Evolutionary conservation across 371 early-diverging fungal species (phyloP), one percentile per base, ranked within the genome.

Genomic region (Mortierella sp.): DNA sequence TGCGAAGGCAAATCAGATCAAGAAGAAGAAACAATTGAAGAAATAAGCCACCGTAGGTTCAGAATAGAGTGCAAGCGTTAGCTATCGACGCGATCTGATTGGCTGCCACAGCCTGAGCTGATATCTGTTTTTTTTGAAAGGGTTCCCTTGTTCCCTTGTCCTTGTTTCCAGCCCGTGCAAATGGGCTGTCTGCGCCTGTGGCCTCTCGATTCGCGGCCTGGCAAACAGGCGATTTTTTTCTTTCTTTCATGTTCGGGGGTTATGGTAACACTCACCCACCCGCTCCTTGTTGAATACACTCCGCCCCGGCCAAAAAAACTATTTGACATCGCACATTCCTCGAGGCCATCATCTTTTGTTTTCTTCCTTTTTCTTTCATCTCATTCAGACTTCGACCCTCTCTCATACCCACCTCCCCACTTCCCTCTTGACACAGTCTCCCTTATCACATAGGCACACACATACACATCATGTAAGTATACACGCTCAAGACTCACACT

Each of bases 81-180:
- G 32, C 71, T 56, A 71, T 73, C 77, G 35, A 24, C 51, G 56
- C 75, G 72, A 70, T 78, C 77, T 80, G 81, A 83, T 83, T 83
- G 84, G 83, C 81, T 49, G 51, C 71, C 75, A 55, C 72, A 75
- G 55, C 56, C 81, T 79, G 87, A 87, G 83, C 84, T 83, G 84
- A 81, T 83, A 70, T 79, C 79, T 75, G 18, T 75, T 44, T 60
- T 56, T 46, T 70, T 56, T 56, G 4, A 21, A 16, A 51, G 48
- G 12, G 18, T 74, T 46, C 43, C 21, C 51, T 54, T 35, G 21
- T 48, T 35, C 51, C 51, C n/a, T 49, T 8, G 18, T 14, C 60
- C 74, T n/a, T 46, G n/a, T 71, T 29, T 35, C 46, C 54, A 72
- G 43, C 49, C 35, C 49, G 14, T 29, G 51, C 16, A 51, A 51